Conservation (phyloP, 2,329 filamentous ascomycete genomes). For the Annulohypoxylon truncatum region DNA sequence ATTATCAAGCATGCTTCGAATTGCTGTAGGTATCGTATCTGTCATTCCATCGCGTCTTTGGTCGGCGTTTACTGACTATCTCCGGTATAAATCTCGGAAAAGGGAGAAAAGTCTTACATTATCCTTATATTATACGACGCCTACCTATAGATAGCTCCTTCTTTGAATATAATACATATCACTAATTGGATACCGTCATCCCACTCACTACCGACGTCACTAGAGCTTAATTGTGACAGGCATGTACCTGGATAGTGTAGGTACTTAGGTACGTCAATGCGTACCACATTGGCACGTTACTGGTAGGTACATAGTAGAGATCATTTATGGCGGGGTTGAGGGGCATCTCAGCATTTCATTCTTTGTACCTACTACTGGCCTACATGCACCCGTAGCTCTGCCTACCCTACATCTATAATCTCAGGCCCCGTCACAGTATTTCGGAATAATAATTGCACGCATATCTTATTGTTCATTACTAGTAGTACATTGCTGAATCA, state of each 20-base stretch:
- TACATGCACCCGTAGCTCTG: background rate
- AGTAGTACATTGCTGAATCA: background rate
- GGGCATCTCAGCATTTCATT: slow-evolving; percentile 17
- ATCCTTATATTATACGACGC: background rate
- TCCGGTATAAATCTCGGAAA: background rate
- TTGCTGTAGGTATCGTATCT: background rate
- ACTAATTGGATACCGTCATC: background rate
- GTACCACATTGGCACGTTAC: no score
- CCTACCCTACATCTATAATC: background rate
- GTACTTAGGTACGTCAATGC: no score
- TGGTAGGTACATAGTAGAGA: background rate
- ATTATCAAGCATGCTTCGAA: slow-evolving; percentile 11
- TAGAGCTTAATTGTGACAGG: background rate
- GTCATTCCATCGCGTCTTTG: background rate
- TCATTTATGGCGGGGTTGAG: slow-evolving; percentile 29
- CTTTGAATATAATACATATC: background rate
- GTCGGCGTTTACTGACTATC: slow-evolving; percentile 17
- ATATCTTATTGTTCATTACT: background rate
- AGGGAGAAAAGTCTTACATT: background rate
- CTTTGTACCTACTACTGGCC: background rate
- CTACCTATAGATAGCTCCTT: background rate
- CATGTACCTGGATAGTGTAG: no score
- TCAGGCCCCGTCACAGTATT: background rate
- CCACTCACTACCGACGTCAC: background rate
- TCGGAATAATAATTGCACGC: background rate